Percentiles rank a stretch among this genome's conserved stretches.
These are phyloP conservation scores for Amanita phalloides DNA, from an alignment of 768 basidiomycete genomes.

Conservation along the genomic window DNA sequence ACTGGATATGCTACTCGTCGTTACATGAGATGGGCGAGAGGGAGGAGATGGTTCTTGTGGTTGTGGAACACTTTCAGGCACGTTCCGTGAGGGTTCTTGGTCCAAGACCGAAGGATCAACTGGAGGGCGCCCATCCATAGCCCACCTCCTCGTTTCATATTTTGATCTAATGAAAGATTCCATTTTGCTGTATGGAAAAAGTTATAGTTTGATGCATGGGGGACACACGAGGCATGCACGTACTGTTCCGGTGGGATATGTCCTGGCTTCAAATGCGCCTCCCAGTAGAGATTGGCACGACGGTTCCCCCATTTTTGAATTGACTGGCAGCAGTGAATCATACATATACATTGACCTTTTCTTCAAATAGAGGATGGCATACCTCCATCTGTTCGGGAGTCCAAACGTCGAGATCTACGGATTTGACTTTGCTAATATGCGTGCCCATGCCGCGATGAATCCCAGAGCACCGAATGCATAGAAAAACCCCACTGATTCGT, in stretches of 20 bases:
- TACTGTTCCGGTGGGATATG: constrained; percentile 94
- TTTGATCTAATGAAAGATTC: constrained; percentile 96
- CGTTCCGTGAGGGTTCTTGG: constrained; percentile 15
- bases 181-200: constrained; percentile 65
- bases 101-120: constrained; percentile 75
- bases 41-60: constrained; percentile 13
- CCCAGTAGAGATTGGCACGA: constrained; percentile 94
- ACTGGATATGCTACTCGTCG: constrained; percentile 16
- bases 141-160: constrained; percentile 92
- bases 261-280: constrained; percentile 85
- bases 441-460: constrained; percentile 98
- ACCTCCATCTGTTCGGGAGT: constrained; percentile 97
- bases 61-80: constrained; percentile 13
- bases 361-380: constrained; percentile 10
- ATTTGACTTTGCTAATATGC: constrained; percentile 95
- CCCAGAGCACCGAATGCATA: constrained; percentile 96
- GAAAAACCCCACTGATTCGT: constrained; percentile 66
- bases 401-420: constrained; percentile 96
- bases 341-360: neutral
- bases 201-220: neutral
- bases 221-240: constrained; percentile 20
- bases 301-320: constrained; percentile 94
- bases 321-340: constrained; percentile 27
- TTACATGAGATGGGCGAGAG: constrained; percentile 19
- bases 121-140: constrained; percentile 80